Base-by-base conservation (phyloP, 192 early-diverging fungal species). In the Haplosporangium gracile region DNA sequence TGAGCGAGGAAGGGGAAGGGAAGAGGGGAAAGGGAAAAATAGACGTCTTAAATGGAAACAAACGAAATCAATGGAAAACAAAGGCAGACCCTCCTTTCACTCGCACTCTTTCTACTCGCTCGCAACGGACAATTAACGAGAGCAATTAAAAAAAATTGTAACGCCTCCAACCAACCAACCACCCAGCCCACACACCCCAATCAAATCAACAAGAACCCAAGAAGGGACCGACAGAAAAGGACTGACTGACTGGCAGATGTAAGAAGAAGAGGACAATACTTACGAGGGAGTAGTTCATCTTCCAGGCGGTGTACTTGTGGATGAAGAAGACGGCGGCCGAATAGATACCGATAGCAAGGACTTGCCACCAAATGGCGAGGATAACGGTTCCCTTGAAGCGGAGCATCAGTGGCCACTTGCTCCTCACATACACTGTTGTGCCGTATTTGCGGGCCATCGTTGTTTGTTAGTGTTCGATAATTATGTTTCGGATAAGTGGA, bases 361-460 rank as follows among this genome's bases (percentile, higher is more conserved):
- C 65, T 69, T 86, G 84, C 78, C 78, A 81, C 84, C 84, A 86
- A 51, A 86, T 86, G 1, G 20, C 2, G 13, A 78, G 79, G 49
- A 86, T 80, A 47, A 86, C 84, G 20, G 84, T 86, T 47, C 84
- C 84, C 65, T 86, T 86, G 71, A 86, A 16, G 18, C 84, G 69
- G 47, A 86, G 79, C 84, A 86, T 81, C 84, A 86, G 39, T 42
- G 84, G 84, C 84, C 84, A 78, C 34, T 75, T 81, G 60, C 78
- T 75, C n/a, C 55, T 60, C 18, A 81, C 49, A 81, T 86, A 81
- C 1, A 74, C 79, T 42, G 78, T 81, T 6, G 79, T 80, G 63
- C 74, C 77, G 72, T 76, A 78, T 26, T 81, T 57, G 39, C 73
- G 79, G 68, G 81, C 63, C 81, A 82, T 82, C 16, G 69, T 70